Evolutionary conservation across 2,329 filamentous ascomycete species (phyloP).

Genomic region (Ceratocystis eucalypticola): DNA sequence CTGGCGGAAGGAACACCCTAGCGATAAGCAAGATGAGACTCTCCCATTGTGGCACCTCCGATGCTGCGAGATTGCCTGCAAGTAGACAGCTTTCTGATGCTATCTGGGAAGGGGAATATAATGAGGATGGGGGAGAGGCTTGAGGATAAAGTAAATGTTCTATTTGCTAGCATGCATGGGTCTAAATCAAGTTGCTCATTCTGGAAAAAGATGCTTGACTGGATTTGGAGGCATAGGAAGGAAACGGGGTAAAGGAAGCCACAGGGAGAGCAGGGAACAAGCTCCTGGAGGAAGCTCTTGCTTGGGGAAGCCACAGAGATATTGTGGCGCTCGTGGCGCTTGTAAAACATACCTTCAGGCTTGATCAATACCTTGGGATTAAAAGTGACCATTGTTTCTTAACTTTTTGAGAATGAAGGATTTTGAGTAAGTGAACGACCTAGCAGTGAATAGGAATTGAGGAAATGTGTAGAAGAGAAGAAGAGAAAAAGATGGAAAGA

Average conservation of each 20-base stretch:
- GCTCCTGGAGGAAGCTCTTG: neutral
- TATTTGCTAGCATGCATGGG: neutral
- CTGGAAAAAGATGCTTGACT: neutral
- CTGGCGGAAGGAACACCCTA: neutral
- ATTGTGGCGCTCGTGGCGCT: neutral
- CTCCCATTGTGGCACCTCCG: neutral
- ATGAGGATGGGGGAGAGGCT: neutral
- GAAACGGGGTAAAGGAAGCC: neutral
- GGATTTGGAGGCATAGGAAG: neutral
- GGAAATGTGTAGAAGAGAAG: neutral
- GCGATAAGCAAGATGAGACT: neutral
- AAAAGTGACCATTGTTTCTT: neutral
- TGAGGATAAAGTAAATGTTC: neutral
- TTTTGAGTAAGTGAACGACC: neutral
- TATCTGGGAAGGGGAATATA: neutral
- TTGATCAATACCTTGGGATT: neutral
- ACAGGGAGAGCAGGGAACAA: neutral
- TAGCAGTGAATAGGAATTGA: neutral
- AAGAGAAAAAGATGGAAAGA: neutral
- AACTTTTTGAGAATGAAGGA: neutral
- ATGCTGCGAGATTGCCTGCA: neutral
- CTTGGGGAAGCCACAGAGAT: neutral
- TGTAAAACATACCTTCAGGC: constrained; percentile 2
- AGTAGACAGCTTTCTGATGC: neutral
- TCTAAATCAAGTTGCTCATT: neutral